Evolutionary conservation across 371 early-diverging fungal genomes (phyloP).

Genomic region (Conidiobolus incongruus): DNA sequence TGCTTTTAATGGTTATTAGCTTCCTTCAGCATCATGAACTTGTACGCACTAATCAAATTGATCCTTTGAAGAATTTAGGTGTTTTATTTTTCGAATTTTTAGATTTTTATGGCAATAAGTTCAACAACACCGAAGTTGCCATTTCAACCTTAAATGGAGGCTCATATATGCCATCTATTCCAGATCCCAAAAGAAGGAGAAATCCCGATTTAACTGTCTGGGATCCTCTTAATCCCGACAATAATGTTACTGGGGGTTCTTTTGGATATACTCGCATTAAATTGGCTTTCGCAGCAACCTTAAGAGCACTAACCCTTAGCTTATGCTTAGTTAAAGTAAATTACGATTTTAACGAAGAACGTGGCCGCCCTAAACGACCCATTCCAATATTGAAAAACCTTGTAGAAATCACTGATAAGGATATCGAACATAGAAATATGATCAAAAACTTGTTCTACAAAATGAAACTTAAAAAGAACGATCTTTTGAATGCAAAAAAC

Average conservation of each 20-base stretch:
- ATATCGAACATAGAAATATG: too few relatives aligned
- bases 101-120: constrained; percentile 73
- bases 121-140: constrained; percentile 45
- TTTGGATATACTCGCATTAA: background rate
- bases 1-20: constrained; percentile 58
- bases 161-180: too few relatives aligned
- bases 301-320: too few relatives aligned
- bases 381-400: too few relatives aligned
- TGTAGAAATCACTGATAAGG: too few relatives aligned
- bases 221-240: background rate
- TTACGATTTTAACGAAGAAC: too few relatives aligned
- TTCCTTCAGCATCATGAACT: constrained; percentile 39
- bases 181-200: background rate
- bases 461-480: too few relatives aligned
- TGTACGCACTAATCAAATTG: constrained; percentile 11
- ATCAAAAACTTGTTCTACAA: too few relatives aligned
- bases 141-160: constrained; percentile 31
- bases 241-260: background rate
- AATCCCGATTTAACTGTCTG: background rate
- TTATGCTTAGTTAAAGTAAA: too few relatives aligned
- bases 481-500: too few relatives aligned
- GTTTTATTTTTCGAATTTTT: constrained; percentile 84
- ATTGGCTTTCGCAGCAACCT: background rate
- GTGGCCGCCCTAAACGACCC: too few relatives aligned
- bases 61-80: constrained; percentile 61